Base-by-base conservation (phyloP, 1,139 yeast species). In the Tardiomyces digboiensis region DNA sequence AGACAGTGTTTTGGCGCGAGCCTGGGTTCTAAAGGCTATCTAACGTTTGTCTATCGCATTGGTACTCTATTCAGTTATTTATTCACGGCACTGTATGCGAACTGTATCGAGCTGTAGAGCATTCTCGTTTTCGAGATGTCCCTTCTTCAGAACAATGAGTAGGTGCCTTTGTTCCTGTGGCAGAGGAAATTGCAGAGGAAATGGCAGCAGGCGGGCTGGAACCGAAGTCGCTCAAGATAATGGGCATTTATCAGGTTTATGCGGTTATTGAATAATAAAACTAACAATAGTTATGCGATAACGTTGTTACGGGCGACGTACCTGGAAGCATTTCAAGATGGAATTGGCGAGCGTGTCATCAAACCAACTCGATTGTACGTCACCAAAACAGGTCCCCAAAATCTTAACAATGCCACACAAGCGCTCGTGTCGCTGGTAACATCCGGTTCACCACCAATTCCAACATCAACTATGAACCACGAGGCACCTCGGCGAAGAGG, bases 251-350 rank as follows among this genome's bases (percentile, higher is more conserved):
- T n/a, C 36, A n/a, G 36, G 13, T 5, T 29, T 8, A 29, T 12
- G 14, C 36, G 26, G 26, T 8, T 7, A 7, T 12, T 7, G 10
- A 13, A 4, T 16, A n/a, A 26, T 13, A 16, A 26, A 13, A 8
- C 33, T 26, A 8, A 26, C 33, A 26, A 26, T 16, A 33, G 37
- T 49, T 60, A 59, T 45, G 60, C 64, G 33, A 53, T 63, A 12
- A 53, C 54, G 39, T 60, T 59, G 40, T 52, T 64, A 21, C 49
- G 67, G 38, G 59, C 61, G 7, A 54, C 60, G 29, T 64, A 64
- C 48, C 53, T 61, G 19, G 58, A 60, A 40, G 49, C 60, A 19
- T 53, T 58, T 36, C 37, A n/a, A 12, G 37, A 33, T 14, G 37
- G 37, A 4, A 33, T 60, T n/a, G 64, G 64, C n/a, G 57, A 56